Conservation (phyloP, 352 stramenopile species). For the Phytophthora lateralis region DNA sequence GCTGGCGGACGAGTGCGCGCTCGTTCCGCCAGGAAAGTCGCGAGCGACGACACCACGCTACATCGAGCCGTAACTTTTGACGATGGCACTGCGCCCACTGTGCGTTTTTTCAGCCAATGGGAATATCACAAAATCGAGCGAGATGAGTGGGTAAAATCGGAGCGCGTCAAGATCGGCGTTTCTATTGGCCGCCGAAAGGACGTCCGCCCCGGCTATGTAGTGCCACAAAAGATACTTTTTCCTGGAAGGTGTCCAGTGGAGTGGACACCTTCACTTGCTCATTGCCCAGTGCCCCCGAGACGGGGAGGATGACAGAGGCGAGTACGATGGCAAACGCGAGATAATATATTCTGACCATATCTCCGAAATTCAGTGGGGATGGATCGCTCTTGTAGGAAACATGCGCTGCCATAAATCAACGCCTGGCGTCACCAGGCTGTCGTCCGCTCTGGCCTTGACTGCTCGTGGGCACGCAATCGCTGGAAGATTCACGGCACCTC, state of each 20-base stretch:
- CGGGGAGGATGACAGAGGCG: not conserved
- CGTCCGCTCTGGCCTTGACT: constrained; percentile 21
- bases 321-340: not conserved
- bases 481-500: constrained; percentile 5
- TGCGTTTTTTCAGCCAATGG: constrained; percentile 21
- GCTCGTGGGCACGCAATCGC: constrained; percentile 3
- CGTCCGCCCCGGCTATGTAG: constrained; percentile 10
- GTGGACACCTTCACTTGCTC: constrained; percentile 3
- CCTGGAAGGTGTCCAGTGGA: too few species aligned
- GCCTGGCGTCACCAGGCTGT: constrained; percentile 3
- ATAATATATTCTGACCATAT: constrained; percentile 28
- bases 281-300: not conserved
- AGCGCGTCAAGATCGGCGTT: constrained; percentile 1
- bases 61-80: not conserved
- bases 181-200: constrained; percentile 30
- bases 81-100: not conserved
- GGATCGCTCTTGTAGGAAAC: constrained; percentile 18
- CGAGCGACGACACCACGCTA: constrained; percentile 19
- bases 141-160: constrained; percentile 8
- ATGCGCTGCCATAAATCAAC: not conserved
- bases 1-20: constrained; percentile 28
- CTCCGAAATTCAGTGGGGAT: constrained; percentile 2
- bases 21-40: constrained; percentile 34
- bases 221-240: constrained; percentile 27
- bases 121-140: constrained; percentile 5